phyloP scores from a whole-genome alignment of 129 eudicot genomes.

The Erigeron canadensis region DNA sequence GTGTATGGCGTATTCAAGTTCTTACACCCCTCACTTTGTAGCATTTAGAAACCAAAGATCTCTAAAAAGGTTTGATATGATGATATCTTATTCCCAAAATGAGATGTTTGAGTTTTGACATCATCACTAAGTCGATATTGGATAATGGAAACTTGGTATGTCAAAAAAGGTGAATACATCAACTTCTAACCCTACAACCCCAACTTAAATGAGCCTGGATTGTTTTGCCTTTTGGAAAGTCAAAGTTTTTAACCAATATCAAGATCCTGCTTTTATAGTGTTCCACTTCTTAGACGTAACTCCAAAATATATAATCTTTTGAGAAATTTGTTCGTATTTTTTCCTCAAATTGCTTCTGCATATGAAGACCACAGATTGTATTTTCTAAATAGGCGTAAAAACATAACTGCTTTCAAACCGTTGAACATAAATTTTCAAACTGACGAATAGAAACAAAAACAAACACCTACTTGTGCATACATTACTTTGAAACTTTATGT shows the following conservation, averaged over 20 bases:
- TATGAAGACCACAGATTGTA: too few relatives aligned
- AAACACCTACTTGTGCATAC: too few relatives aligned
- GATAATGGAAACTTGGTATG: neutral
- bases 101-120: conserved; percentile 8
- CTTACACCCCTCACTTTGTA: neutral
- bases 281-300: neutral
- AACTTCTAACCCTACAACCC: neutral
- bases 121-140: neutral
- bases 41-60: neutral
- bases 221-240: neutral
- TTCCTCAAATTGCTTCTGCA: neutral
- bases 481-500: too few relatives aligned
- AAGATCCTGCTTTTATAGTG: neutral
- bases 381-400: too few relatives aligned
- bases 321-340: neutral
- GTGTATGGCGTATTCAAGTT: neutral
- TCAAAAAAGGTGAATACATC: neutral
- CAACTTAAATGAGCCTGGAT: neutral
- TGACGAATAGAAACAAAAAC: too few relatives aligned
- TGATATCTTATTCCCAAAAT: neutral
- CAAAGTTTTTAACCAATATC: neutral
- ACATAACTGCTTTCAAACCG: too few relatives aligned
- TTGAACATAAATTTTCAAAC: too few relatives aligned
- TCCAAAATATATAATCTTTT: neutral
- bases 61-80: neutral